These are phyloP conservation scores for Colletotrichum camelliae DNA, from an alignment of 2,329 filamentous ascomycete genomes.

Conservation along the genomic window DNA sequence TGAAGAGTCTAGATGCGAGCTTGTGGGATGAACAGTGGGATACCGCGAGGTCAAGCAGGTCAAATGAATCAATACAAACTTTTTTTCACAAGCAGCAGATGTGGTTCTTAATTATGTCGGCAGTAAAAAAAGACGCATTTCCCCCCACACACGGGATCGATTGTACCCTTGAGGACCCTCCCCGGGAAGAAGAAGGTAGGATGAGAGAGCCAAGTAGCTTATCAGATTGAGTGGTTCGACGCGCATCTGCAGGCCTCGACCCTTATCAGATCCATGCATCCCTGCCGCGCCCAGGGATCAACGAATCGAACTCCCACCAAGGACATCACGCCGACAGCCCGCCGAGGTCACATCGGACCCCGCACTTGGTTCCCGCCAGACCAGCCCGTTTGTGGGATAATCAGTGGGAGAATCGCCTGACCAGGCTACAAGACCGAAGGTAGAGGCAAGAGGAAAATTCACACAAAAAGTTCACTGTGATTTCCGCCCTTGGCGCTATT, in stretches of 20 bases:
- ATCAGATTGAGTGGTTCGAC: constrained; percentile 5
- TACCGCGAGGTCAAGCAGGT: background rate
- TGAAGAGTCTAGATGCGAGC: background rate
- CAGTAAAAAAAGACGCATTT: background rate
- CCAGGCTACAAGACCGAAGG: background rate
- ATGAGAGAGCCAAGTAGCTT: constrained; percentile 5
- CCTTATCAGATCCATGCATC: constrained; percentile 19
- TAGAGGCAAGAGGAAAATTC: background rate
- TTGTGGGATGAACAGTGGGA: background rate
- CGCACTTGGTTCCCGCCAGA: background rate
- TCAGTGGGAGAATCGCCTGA: background rate
- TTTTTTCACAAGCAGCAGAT: background rate
- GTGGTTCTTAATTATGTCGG: background rate
- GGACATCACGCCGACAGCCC: background rate
- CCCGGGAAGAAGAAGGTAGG: background rate
- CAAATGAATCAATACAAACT: background rate
- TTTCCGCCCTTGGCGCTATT: background rate
- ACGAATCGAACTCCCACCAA: background rate
- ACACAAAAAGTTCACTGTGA: background rate
- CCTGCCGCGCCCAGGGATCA: background rate
- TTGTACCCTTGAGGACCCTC: background rate
- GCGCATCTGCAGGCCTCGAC: background rate
- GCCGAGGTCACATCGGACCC: constrained; percentile 11
- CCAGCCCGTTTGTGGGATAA: background rate
- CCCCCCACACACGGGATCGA: background rate